These are phyloP conservation scores for Fusarium verrucosum DNA, from an alignment of 2,329 filamentous ascomycete species.

Conservation along the genomic window DNA sequence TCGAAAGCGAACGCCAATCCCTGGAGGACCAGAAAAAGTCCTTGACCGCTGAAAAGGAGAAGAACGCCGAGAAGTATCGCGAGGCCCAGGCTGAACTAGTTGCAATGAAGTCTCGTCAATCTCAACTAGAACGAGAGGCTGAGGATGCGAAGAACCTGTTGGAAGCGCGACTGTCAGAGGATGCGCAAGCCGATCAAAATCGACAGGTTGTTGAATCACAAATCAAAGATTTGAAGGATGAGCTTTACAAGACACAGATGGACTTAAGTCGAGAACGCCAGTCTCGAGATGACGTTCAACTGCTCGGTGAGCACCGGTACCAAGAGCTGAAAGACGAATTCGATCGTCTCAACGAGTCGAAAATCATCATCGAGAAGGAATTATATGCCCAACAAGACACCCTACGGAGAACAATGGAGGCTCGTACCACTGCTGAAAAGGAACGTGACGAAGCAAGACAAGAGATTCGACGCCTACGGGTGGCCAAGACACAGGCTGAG, in stretches of 20 bases:
- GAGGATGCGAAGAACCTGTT: slow-evolving; percentile 87
- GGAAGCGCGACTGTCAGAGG: slow-evolving; percentile 88
- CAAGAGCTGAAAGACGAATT: slow-evolving; percentile 84
- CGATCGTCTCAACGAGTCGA: slow-evolving; percentile 87
- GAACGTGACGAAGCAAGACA: slow-evolving; percentile 89
- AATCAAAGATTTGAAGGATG: slow-evolving; percentile 84
- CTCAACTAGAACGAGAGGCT: slow-evolving; percentile 86
- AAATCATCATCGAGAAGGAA: slow-evolving; percentile 98
- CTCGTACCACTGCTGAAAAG: slow-evolving; percentile 79
- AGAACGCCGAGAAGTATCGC: slow-evolving; percentile 76
- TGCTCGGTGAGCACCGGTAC: slow-evolving; percentile 89
- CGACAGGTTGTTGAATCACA: slow-evolving; percentile 86
- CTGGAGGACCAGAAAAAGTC: slow-evolving; percentile 82
- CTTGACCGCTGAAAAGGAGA: slow-evolving; percentile 80
- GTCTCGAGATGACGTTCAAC: slow-evolving; percentile 90
- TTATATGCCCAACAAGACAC: slow-evolving; percentile 96
- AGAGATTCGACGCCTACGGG: slow-evolving; percentile 83
- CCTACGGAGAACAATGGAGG: slow-evolving; percentile 84
- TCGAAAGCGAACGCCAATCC: slow-evolving; percentile 79
- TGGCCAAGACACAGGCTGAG: slow-evolving; percentile 85
- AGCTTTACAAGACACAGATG: slow-evolving; percentile 85
- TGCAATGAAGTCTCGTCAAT: slow-evolving; percentile 84
- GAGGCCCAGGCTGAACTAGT: slow-evolving; percentile 89
- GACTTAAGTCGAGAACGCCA: slow-evolving; percentile 92
- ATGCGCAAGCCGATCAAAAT: slow-evolving; percentile 83